Percentiles rank a stretch among this genome's conserved stretches.
Conservation (phyloP, 495 filamentous ascomycete genomes). For the Pyrenopolyporus hunteri region DNA sequence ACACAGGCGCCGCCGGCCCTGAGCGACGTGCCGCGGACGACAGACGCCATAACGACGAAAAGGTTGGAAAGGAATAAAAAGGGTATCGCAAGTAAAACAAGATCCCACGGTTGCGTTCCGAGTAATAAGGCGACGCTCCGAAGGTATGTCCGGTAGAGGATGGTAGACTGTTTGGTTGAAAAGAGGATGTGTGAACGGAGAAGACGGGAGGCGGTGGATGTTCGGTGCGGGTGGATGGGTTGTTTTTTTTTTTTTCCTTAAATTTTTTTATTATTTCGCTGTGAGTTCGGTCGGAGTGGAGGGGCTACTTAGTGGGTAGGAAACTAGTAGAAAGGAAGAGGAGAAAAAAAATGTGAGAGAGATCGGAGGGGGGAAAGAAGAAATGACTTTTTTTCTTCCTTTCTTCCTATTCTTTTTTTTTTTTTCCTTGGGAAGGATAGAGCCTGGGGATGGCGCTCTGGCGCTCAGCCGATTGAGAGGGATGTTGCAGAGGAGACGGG, state of each 20-base stretch:
- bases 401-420: no score
- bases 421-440: slow-evolving; percentile 11
- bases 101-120: slow-evolving; percentile 17
- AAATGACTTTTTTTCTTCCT: slow-evolving; percentile 1
- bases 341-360: not conserved
- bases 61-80: slow-evolving; percentile 5
- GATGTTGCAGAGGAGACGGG: slow-evolving; percentile 36
- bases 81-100: not conserved
- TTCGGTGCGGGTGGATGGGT: slow-evolving; percentile 43
- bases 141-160: slow-evolving; percentile 36
- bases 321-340: slow-evolving; percentile 1
- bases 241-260: slow-evolving; percentile 35
- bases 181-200: slow-evolving; percentile 39
- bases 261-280: slow-evolving; percentile 31
- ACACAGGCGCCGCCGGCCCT: slow-evolving; percentile 60
- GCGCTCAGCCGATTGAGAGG: slow-evolving; percentile 34
- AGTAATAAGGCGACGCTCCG: slow-evolving; percentile 29
- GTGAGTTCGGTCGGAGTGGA: slow-evolving; percentile 38
- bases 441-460: slow-evolving; percentile 34
- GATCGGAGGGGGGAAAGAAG: not conserved
- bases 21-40: slow-evolving; percentile 57
- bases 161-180: slow-evolving; percentile 20
- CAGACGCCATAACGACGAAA: slow-evolving; percentile 46
- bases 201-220: slow-evolving; percentile 44
- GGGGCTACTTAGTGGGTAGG: slow-evolving; percentile 21